Percentiles rank a stretch among this genome's conserved stretches.
These are phyloP conservation scores for Helotiales sp. DNA, from an alignment of 2,329 filamentous ascomycete genomes.

Conservation along the genomic window DNA sequence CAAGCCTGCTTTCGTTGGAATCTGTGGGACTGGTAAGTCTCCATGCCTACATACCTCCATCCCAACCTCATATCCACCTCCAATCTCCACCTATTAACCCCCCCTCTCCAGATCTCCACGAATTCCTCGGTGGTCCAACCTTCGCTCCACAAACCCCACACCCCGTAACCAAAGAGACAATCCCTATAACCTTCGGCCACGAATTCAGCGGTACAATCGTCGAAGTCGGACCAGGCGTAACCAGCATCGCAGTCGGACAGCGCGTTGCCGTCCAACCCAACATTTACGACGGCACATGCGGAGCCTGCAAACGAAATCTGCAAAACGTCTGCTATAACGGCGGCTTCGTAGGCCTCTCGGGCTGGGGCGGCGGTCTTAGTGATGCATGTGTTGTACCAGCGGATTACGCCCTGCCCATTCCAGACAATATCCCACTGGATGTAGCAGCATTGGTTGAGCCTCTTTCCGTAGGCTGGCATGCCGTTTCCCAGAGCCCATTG, in stretches of 20 bases:
- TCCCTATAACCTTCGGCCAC: conserved; percentile 67
- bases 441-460: conserved; percentile 66
- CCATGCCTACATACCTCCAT: conserved; percentile 3
- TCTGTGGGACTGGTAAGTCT: conserved; percentile 55
- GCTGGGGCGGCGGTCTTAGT: conserved; percentile 58
- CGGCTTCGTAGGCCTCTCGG: conserved; percentile 55
- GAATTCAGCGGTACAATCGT: conserved; percentile 66
- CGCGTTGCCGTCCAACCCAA: conserved; percentile 64
- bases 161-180: conserved; percentile 59
- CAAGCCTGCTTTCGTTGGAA: conserved; percentile 55
- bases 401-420: conserved; percentile 54
- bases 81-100: neutral
- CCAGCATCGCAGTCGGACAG: conserved; percentile 56
- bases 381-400: conserved; percentile 59
- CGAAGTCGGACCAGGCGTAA: conserved; percentile 59
- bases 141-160: conserved; percentile 59
- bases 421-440: conserved; percentile 56
- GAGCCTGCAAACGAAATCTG: conserved; percentile 56
- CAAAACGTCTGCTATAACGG: conserved; percentile 63
- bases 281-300: conserved; percentile 61
- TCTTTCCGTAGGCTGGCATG: conserved; percentile 68
- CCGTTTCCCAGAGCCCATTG: conserved; percentile 55
- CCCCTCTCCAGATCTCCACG: conserved; percentile 52
- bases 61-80: neutral
- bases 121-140: conserved; percentile 55